Conservation (phyloP, 2,329 filamentous ascomycete species). For the Acrocalymma vagum region DNA sequence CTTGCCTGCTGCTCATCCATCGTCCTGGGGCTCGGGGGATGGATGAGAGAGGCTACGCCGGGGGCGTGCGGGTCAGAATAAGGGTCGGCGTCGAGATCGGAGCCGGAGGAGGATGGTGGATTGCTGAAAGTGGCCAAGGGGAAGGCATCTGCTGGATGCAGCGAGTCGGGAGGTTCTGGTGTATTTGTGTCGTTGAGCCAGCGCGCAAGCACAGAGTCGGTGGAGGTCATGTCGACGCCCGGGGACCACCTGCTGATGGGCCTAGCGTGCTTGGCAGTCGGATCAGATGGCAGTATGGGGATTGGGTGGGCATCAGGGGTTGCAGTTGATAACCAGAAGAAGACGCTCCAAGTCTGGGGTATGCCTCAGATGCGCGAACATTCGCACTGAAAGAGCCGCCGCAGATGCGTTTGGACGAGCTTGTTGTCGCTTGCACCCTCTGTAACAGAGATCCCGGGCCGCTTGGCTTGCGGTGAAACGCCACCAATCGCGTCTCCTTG, state of each 20-base stretch:
- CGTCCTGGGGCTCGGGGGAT: slow-evolving; percentile 41
- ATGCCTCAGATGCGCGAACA: slow-evolving; percentile 6
- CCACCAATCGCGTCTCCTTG: too few species aligned
- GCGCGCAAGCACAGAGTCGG: slow-evolving; percentile 34
- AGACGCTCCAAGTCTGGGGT: slow-evolving; percentile 7
- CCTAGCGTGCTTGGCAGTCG: slow-evolving; percentile 21
- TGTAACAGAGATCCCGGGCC: too few species aligned
- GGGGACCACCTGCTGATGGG: slow-evolving; percentile 28
- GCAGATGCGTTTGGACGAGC: too few species aligned
- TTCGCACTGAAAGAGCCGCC: too few species aligned
- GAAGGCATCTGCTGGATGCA: slow-evolving; percentile 47
- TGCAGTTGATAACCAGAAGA: slow-evolving; percentile 13
- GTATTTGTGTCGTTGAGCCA: slow-evolving; percentile 42
- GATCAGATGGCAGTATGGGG: slow-evolving; percentile 20
- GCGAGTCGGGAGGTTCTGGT: slow-evolving; percentile 31
- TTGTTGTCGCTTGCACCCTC: too few species aligned
- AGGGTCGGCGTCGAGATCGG: slow-evolving; percentile 28
- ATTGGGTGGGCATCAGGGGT: slow-evolving; percentile 6
- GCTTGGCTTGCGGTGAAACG: too few species aligned
- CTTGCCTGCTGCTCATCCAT: slow-evolving; percentile 35
- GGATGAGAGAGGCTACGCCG: slow-evolving; percentile 37
- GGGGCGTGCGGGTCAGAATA: slow-evolving; percentile 17
- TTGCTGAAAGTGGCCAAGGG: slow-evolving; percentile 45
- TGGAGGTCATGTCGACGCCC: slow-evolving; percentile 23
- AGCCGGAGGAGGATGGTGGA: slow-evolving; percentile 37